Evolutionary conservation across 129 eudicot species (phyloP), one percentile per base, ranked within the genome.

Genomic region (Scalesia atractyloides): DNA sequence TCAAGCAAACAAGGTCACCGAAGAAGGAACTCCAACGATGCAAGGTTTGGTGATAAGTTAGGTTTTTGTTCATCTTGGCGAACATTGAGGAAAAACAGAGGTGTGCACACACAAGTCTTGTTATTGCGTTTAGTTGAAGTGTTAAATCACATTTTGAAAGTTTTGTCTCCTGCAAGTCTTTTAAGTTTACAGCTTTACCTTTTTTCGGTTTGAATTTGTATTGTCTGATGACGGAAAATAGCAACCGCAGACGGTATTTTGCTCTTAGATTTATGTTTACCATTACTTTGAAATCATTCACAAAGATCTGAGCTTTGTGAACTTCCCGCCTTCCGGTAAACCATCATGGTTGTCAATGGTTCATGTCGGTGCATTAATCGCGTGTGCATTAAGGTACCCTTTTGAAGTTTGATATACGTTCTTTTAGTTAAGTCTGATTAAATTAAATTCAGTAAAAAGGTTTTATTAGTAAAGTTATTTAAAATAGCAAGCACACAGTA

Each of bases 1-100:
- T 60, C 91, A 89, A 77, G 91, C 96, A 7, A 89, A 81, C 87
- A 92, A 84, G 84, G 81, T 71, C 18, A 70, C 82, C 12, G 95
- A 93, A 66, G 96, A 86, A 13, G 82, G 80, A 49, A 50, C 87
- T 48, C 92, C 83, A 52, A 82, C 83, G 43, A 66, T 74, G 76
- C 94, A 85, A 82, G 90, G 91, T 24, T 72, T 85, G 87, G 72
- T 79, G 58, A 81, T 85, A 24, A 95, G 85, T 68, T 92, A 84
- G 83, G 16, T 15, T 61, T 43, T 60, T 46, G 34, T 59, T 50
- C 43, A 26, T 65, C 47, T 72, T 63, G 37, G 39, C 62, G 14
- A 8, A 56, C 10, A 56, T 56, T 7, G n/a, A 56, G 14, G 34
- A 56, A 20, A 34, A 56, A 20, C 62, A 9, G 64, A 58, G 41